Evolutionary conservation across 1,284 basidiomycete genomes (phyloP).

Genomic region (Neonothopanus nambi): DNA sequence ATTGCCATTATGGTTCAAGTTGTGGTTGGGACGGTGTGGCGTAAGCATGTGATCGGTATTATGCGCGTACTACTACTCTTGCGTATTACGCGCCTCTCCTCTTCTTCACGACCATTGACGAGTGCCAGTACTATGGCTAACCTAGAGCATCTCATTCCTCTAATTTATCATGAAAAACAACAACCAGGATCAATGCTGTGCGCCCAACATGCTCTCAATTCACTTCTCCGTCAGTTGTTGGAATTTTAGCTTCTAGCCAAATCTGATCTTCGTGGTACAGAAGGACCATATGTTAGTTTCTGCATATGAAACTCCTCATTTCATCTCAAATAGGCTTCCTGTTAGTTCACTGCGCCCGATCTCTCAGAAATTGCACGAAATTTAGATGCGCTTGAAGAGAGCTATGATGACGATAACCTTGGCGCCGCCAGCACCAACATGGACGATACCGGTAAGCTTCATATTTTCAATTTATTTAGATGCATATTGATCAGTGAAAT

Average conservation of each 20-base stretch:
- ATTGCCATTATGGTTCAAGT: too few relatives aligned
- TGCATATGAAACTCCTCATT: not conserved
- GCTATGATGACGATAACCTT: slow-evolving; percentile 48
- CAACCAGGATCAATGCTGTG: slow-evolving; percentile 79
- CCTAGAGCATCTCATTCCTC: slow-evolving; percentile 50
- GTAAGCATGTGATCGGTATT: too few relatives aligned
- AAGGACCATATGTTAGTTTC: slow-evolving; percentile 66
- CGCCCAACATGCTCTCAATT: slow-evolving; percentile 84
- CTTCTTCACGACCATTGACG: not conserved
- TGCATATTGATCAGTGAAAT: not conserved
- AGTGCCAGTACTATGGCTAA: slow-evolving; percentile 47
- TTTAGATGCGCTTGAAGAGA: slow-evolving; percentile 65
- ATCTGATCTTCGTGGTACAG: slow-evolving; percentile 32
- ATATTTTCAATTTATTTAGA: not conserved
- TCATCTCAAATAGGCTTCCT: slow-evolving; percentile 12
- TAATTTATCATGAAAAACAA: slow-evolving; percentile 78
- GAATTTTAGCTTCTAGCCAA: not conserved
- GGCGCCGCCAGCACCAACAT: slow-evolving; percentile 70
- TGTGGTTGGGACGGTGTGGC: too few relatives aligned
- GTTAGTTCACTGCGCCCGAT: slow-evolving; percentile 82
- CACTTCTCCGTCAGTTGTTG: slow-evolving; percentile 64
- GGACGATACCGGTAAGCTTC: slow-evolving; percentile 77
- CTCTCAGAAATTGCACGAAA: slow-evolving; percentile 78
- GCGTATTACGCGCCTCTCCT: not conserved
- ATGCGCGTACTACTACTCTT: not conserved